A percentile compares a stretch with the other conserved stretches of the same genome.
Evolutionary conservation across 1,139 yeast species (phyloP).

Genomic region (Yamadazyma buinensis): DNA sequence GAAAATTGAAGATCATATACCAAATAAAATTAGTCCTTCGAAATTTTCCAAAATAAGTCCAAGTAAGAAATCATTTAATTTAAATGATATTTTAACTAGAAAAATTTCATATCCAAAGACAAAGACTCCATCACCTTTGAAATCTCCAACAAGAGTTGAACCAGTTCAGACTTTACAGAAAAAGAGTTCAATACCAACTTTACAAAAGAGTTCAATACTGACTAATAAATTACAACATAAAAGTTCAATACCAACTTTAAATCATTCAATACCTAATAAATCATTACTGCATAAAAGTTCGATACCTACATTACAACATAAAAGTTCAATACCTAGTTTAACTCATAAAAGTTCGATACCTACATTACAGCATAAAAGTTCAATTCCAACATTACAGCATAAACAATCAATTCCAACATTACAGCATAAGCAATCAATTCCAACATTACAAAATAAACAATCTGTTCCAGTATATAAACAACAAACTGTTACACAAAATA

Average conservation of each 20-base stretch:
- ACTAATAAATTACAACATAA: slow-evolving; percentile 14
- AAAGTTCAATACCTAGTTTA: slow-evolving; percentile 9
- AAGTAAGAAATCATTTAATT: slow-evolving; percentile 37
- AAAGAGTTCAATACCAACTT: slow-evolving; percentile 3
- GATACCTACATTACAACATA: slow-evolving; percentile 9
- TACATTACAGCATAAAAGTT: slow-evolving; percentile 10
- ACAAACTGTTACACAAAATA: too few species aligned
- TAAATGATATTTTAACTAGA: slow-evolving; percentile 28
- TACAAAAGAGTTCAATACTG: slow-evolving; percentile 6
- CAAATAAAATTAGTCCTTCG: slow-evolving; percentile 10
- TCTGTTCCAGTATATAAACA: too few species aligned
- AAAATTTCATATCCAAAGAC: slow-evolving; percentile 13
- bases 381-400: slow-evolving; percentile 11
- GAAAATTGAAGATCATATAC: background rate
- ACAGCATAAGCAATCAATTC: slow-evolving; percentile 14
- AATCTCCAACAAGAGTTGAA: background rate
- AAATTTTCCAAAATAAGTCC: slow-evolving; percentile 26
- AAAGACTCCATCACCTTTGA: slow-evolving; percentile 9
- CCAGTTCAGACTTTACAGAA: slow-evolving; percentile 8
- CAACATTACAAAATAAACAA: slow-evolving; percentile 14
- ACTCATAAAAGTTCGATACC: slow-evolving; percentile 11
- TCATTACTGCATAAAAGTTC: slow-evolving; percentile 7
- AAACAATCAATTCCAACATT: too few species aligned
- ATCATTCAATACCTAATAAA: background rate
- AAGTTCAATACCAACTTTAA: slow-evolving; percentile 11